Evolutionary conservation across 78 protist species (phyloP), one percentile per base, ranked within the genome.

Genomic region (Planoprotostelium fungivorum): DNA sequence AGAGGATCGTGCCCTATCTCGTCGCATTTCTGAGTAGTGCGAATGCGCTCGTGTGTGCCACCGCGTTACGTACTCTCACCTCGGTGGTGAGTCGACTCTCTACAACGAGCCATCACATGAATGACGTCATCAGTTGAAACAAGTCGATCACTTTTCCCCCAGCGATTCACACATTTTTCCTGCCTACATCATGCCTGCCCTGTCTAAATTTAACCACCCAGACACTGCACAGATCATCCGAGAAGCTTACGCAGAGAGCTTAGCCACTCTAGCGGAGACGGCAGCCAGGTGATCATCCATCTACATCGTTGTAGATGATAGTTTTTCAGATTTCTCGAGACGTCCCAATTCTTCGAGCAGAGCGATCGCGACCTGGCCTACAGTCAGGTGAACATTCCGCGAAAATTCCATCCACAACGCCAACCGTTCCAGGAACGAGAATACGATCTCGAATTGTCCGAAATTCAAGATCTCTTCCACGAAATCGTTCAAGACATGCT

Each of bases 91-190:
- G 73, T 51, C 16, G 73, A 51, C 31, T 29, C 37, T 37, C 5
- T 85, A 85, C 63, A 35, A 25, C 5, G 16, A 16, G 87, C 5
- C 37, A 36, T 84, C 36, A 83, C 34, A 9, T 84, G 38, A 35
- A 10, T 73, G 9, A n/a, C 0, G 36, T 37, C 83, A 29, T 25
- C 0, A 89, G 89, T 88, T 93, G 38, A 91, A 90, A 35, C 88
- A 89, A 91, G 93, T 93, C 28, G 90, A 93, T 86, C 84, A 63
- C 29, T 90, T 93, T n/a, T 91, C 95, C 34, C 95, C 95, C 28
- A 88, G 91, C 35, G 95, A 93, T 36, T 90, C 95, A 1, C 35
- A 63, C 0, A 90, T 93, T 5, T 93, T 93, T 34, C 86, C 93
- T 25, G 93, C 89, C 84, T 93, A 93, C 36, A 90, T 93, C 10